Percentiles rank a stretch among this genome's conserved stretches.
phyloP scores from a whole-genome alignment of 768 basidiomycete species.

The Stropharia rugosoannulata region DNA sequence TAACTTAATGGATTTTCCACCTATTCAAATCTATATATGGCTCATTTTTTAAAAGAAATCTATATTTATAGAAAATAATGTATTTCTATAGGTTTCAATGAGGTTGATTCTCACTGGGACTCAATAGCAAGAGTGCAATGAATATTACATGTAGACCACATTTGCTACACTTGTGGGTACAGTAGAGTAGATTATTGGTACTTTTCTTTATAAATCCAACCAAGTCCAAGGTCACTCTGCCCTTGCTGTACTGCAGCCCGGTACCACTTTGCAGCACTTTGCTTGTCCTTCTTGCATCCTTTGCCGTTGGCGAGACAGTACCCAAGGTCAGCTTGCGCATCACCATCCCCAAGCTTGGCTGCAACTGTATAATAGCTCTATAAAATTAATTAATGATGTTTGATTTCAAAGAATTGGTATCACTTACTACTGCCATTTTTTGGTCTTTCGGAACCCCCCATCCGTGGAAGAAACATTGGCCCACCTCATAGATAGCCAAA shows the following conservation, averaged over 20 bases:
- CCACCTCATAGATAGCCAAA: conserved; percentile 89
- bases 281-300: conserved; percentile 87
- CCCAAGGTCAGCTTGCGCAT: conserved; percentile 84
- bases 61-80: too few species aligned
- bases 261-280: conserved; percentile 88
- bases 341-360: conserved; percentile 79
- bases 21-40: too few species aligned
- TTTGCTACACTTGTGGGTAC: too few species aligned
- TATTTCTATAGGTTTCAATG: too few species aligned
- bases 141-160: too few species aligned
- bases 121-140: too few species aligned
- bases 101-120: too few species aligned
- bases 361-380: conserved; percentile 86
- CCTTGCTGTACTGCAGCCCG: conserved; percentile 79
- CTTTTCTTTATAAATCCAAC: conserved; percentile 93
- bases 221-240: conserved; percentile 77
- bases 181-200: conserved; percentile 39
- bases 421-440: conserved; percentile 82
- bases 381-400: background rate
- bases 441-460: conserved; percentile 89
- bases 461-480: conserved; percentile 89
- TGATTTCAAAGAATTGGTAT: background rate
- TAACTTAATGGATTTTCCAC: too few species aligned
- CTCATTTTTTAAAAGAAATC: too few species aligned
- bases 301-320: conserved; percentile 86